Conservation (phyloP, 352 stramenopile genomes). For the Phytophthora pseudosyringae region DNA sequence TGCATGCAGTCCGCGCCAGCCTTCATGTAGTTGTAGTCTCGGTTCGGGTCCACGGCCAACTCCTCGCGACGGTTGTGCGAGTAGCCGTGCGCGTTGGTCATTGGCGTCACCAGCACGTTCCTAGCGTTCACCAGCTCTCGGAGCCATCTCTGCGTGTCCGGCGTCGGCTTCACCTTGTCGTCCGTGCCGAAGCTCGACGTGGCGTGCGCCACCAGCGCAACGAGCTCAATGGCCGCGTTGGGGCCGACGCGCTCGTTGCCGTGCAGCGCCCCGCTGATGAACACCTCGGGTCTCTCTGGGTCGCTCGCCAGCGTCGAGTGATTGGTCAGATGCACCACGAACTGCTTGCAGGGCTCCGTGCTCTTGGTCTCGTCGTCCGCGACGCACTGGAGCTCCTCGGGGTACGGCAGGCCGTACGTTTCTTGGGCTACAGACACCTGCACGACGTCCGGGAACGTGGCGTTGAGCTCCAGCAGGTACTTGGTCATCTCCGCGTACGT, state of each 20-base stretch:
- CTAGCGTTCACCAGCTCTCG: conserved; percentile 89
- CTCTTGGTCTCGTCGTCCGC: conserved; percentile 48
- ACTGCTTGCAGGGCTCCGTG: conserved; percentile 76
- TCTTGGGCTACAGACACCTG: conserved; percentile 85
- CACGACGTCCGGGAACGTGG: conserved; percentile 80
- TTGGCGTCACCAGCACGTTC: conserved; percentile 87
- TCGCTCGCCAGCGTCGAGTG: conserved; percentile 79
- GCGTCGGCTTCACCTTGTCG: conserved; percentile 27
- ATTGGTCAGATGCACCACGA: conserved; percentile 89
- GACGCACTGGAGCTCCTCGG: conserved; percentile 65
- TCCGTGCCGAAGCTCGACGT: conserved; percentile 45
- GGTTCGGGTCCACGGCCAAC: conserved; percentile 95
- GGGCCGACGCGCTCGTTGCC: conserved; percentile 96
- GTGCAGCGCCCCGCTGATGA: conserved; percentile 97
- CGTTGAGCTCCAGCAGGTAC: conserved; percentile 71
- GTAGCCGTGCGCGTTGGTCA: conserved; percentile 96
- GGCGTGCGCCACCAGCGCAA: conserved; percentile 85
- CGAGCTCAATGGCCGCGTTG: conserved; percentile 89
- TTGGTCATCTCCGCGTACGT: conserved; percentile 75
- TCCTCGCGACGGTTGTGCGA: conserved; percentile 84
- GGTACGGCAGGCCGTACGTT: conserved; percentile 80
- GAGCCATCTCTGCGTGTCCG: conserved; percentile 73
- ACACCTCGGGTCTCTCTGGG: conserved; percentile 91
- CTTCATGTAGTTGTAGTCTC: conserved; percentile 98
- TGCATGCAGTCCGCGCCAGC: conserved; percentile 91